phyloP scores from a whole-genome alignment of 768 basidiomycete genomes.

The Lentinula sp. region DNA sequence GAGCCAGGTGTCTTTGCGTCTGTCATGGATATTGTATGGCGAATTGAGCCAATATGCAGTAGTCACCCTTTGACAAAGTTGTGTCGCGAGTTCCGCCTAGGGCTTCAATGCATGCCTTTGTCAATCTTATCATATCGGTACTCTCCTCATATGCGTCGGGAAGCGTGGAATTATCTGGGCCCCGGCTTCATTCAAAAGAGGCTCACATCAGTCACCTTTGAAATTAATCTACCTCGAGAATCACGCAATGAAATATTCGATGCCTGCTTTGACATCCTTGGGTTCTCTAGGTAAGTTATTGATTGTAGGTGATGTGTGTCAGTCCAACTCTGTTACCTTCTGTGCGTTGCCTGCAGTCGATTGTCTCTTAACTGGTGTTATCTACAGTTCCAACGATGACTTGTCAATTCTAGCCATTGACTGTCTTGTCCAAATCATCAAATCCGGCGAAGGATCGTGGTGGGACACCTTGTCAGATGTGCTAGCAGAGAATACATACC shows the following conservation, averaged over 20 bases:
- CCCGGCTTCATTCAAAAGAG: neutral
- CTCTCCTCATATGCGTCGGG: neutral
- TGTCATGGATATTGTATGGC: neutral
- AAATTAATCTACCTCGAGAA: neutral
- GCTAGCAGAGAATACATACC: neutral
- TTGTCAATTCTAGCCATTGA: neutral
- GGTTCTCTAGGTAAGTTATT: neutral
- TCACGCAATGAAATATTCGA: neutral
- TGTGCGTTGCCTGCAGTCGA: neutral
- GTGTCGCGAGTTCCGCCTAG: neutral
- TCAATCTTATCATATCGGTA: neutral
- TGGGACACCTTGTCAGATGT: neutral
- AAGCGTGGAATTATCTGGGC: neutral
- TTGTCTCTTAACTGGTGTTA: neutral
- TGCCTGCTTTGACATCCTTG: neutral
- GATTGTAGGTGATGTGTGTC: neutral
- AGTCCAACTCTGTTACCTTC: neutral
- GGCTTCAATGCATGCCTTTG: neutral
- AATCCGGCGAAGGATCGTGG: neutral
- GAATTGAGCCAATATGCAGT: neutral
- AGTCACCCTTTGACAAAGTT: neutral
- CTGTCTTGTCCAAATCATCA: neutral
- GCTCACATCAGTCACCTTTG: neutral
- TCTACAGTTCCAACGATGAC: neutral
- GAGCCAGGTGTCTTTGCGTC: neutral